phyloP scores from a whole-genome alignment of 1,139 yeast genomes.

The Yamadazyma atlantica region DNA sequence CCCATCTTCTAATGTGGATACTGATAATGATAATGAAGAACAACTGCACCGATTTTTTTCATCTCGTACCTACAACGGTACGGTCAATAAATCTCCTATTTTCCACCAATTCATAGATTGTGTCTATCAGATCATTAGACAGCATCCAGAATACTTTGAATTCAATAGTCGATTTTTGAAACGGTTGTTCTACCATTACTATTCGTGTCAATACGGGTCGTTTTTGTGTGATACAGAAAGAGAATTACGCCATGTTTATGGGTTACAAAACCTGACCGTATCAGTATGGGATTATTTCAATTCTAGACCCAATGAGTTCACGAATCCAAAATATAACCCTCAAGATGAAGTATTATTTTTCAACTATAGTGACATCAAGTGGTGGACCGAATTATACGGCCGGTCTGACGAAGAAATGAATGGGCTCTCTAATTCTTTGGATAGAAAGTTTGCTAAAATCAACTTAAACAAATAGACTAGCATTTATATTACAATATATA shows the following conservation, averaged over 20 bases:
- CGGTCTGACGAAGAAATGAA: constrained; percentile 82
- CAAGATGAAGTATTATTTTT: constrained; percentile 56
- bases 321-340: constrained; percentile 46
- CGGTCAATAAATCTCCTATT: constrained; percentile 70
- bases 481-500: neutral
- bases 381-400: constrained; percentile 90
- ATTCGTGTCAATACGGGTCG: constrained; percentile 94
- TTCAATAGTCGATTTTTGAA: constrained; percentile 86
- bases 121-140: constrained; percentile 73
- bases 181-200: constrained; percentile 79
- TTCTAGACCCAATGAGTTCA: constrained; percentile 71
- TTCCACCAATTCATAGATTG: constrained; percentile 94
- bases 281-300: constrained; percentile 94
- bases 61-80: constrained; percentile 34
- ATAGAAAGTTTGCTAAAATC: constrained; percentile 42
- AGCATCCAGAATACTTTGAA: constrained; percentile 74
- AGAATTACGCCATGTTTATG: constrained; percentile 43
- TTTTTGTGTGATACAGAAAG: constrained; percentile 75
- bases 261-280: constrained; percentile 51
- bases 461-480: constrained; percentile 4
- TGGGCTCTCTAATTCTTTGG: constrained; percentile 47
- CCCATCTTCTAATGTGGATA: constrained; percentile 6
- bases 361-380: constrained; percentile 63
- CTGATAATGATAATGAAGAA: constrained; percentile 1
- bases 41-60: constrained; percentile 11